Evolutionary conservation across 352 stramenopile genomes (phyloP).

Genomic region (Blastocystis sp.): DNA sequence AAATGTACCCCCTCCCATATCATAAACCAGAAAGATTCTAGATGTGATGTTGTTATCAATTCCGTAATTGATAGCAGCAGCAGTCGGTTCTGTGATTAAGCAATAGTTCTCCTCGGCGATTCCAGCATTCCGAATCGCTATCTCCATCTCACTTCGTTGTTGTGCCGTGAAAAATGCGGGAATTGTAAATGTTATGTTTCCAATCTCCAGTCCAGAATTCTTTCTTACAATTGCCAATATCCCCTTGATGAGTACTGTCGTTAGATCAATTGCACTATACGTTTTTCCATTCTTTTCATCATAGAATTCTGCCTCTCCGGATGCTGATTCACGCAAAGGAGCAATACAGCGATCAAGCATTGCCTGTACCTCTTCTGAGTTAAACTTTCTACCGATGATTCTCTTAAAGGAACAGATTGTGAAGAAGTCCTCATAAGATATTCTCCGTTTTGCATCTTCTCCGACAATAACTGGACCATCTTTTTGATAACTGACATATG

Average conservation of each 20-base stretch:
- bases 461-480: neutral
- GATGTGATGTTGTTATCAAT: conserved; percentile 70
- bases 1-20: conserved; percentile 84
- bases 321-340: neutral
- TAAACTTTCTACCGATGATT: neutral
- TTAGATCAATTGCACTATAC: neutral
- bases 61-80: conserved; percentile 80
- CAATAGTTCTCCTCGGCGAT: neutral
- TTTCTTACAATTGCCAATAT: neutral
- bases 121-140: neutral
- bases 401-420: neutral
- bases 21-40: conserved; percentile 80
- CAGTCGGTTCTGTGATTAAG: conserved; percentile 71
- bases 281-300: neutral
- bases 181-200: neutral
- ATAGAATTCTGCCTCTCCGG: neutral
- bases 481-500: neutral
- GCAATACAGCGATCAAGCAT: neutral
- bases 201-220: neutral
- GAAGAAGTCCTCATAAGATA: neutral
- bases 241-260: neutral
- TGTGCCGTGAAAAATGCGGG: neutral
- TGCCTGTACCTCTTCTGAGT: neutral
- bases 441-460: neutral
- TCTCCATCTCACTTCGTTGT: neutral